Evolutionary conservation across 73 alveolate species (phyloP).

Genomic region (Paramecium sexaurelia): DNA sequence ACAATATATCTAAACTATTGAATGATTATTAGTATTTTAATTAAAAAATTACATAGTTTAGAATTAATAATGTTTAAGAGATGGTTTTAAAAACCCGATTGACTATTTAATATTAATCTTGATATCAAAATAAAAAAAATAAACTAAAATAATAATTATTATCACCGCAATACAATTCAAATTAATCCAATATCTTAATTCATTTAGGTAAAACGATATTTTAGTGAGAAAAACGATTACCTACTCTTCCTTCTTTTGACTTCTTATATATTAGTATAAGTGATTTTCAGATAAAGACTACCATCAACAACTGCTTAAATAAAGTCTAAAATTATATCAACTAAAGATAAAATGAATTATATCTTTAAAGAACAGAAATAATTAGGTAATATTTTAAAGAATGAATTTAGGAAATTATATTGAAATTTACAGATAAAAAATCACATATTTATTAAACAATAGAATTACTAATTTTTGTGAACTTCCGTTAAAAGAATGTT

Average conservation of each 20-base stretch:
- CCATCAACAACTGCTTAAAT: background rate
- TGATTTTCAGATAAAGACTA: conserved; percentile 36
- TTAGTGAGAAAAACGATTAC: background rate
- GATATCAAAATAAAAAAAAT: background rate
- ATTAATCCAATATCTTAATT: conserved; percentile 10
- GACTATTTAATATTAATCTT: conserved; percentile 10
- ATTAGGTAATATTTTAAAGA: too few relatives aligned
- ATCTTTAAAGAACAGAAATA: background rate
- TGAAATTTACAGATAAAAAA: too few relatives aligned
- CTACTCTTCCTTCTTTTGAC: conserved; percentile 6
- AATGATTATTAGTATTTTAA: too few relatives aligned
- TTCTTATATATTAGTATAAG: conserved; percentile 44
- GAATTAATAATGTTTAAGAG: background rate
- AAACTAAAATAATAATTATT: conserved; percentile 1
- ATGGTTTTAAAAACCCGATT: background rate
- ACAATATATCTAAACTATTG: too few relatives aligned
- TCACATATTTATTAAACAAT: too few relatives aligned
- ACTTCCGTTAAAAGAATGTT: too few relatives aligned
- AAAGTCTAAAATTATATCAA: background rate
- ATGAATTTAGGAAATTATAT: too few relatives aligned
- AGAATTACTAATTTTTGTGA: too few relatives aligned
- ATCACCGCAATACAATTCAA: background rate
- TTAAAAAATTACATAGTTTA: background rate
- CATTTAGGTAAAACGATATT: background rate
- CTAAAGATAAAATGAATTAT: background rate